These are phyloP conservation scores for Drechslerella dactyloides DNA, from an alignment of 2,329 filamentous ascomycete species.

Conservation along the genomic window DNA sequence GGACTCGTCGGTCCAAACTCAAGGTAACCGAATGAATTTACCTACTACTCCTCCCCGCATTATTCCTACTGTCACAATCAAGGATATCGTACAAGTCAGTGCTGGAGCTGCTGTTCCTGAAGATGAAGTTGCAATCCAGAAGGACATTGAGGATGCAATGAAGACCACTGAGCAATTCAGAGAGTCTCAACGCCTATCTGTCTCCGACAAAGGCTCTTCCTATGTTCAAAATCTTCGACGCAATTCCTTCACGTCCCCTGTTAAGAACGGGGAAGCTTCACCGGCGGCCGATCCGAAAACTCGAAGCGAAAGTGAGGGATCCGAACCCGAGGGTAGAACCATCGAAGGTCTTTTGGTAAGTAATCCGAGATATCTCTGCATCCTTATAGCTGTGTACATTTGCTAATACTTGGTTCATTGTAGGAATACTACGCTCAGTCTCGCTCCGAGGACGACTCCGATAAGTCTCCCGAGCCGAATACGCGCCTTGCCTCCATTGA, in stretches of 20 bases:
- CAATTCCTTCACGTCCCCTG: not conserved
- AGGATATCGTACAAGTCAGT: not conserved
- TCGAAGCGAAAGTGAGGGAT: not conserved
- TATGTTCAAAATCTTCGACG: slow-evolving; percentile 8
- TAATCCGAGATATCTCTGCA: not conserved
- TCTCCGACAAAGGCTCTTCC: not conserved
- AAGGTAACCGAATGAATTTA: too few species aligned
- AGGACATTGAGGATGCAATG: slow-evolving; percentile 14
- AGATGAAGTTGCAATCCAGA: slow-evolving; percentile 1
- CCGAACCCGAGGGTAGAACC: not conserved
- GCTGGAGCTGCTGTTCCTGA: not conserved
- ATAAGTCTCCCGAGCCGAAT: not conserved
- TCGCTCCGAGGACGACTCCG: not conserved
- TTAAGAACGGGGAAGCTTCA: not conserved
- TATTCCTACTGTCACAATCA: not conserved
- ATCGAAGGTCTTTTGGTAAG: not conserved
- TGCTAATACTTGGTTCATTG: not conserved
- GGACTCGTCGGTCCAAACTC: too few species aligned
- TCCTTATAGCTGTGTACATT: not conserved
- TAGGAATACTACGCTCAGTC: not conserved
- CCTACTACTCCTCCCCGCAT: not conserved
- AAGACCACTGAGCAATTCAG: not conserved
- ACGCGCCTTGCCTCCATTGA: not conserved
- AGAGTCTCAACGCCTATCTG: not conserved
- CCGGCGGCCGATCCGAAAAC: not conserved